These are phyloP conservation scores for Stenogyne calaminthoides DNA, from an alignment of 305 asterid species.

Conservation along the genomic window DNA sequence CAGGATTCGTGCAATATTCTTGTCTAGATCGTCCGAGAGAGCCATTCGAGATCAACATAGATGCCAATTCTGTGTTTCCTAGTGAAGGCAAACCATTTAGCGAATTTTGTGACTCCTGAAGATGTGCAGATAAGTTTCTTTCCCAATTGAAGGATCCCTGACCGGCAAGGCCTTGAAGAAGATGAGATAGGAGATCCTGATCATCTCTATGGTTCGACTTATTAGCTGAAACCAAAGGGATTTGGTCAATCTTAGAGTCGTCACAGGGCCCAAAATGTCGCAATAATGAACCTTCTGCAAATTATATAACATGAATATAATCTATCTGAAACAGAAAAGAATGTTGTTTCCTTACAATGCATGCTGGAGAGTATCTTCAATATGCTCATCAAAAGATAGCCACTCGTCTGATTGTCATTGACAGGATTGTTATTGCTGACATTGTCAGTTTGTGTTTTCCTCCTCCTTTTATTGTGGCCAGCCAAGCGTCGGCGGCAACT, in stretches of 20 bases:
- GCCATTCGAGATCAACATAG: constrained; percentile 54
- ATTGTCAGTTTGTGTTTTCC: constrained; percentile 67
- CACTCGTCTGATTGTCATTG: constrained; percentile 61
- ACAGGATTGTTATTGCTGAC: constrained; percentile 40
- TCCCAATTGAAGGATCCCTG: constrained; percentile 49
- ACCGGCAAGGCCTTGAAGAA: constrained; percentile 64
- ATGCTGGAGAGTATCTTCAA: constrained; percentile 73
- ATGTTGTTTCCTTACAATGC: constrained; percentile 56
- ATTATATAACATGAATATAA: constrained; percentile 15
- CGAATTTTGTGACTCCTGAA: constrained; percentile 51
- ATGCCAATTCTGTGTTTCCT: constrained; percentile 49
- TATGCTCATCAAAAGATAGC: constrained; percentile 65
- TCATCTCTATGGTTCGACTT: constrained; percentile 49
- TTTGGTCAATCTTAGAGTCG: constrained; percentile 26
- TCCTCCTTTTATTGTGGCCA: constrained; percentile 86
- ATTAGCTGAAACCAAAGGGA: constrained; percentile 50
- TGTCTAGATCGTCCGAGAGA: constrained; percentile 50
- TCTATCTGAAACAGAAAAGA: constrained; percentile 21
- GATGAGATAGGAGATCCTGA: constrained; percentile 71
- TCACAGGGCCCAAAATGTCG: constrained; percentile 24
- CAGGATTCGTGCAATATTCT: constrained; percentile 37
- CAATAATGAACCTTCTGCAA: constrained; percentile 4
- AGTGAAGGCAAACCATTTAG: constrained; percentile 47
- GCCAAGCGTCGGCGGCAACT: constrained; percentile 83
- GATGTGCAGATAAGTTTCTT: constrained; percentile 50